These are phyloP conservation scores for Mycosarcoma maydis DNA, from an alignment of 1,284 basidiomycete species.

Conservation along the genomic window DNA sequence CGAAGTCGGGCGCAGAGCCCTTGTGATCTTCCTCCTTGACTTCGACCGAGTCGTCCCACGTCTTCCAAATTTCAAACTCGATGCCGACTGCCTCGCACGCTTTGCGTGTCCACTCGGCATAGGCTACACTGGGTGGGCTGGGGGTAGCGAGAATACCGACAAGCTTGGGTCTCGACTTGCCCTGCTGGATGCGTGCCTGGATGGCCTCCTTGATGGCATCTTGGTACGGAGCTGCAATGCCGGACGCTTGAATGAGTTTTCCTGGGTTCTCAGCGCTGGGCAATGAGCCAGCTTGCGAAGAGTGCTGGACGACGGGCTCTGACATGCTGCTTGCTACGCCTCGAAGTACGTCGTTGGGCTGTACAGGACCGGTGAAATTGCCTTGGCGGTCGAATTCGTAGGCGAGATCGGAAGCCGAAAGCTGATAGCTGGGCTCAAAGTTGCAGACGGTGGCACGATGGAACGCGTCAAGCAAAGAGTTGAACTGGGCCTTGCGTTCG, in stretches of 20 bases:
- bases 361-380: conserved; percentile 17
- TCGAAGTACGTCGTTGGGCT: conserved; percentile 49
- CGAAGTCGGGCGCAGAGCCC: conserved; percentile 74
- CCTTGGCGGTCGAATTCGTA: conserved; percentile 36
- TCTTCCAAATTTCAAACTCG: conserved; percentile 75
- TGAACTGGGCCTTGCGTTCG: conserved; percentile 46
- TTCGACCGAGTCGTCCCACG: conserved; percentile 61
- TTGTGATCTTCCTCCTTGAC: conserved; percentile 74
- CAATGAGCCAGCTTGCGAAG: conserved; percentile 23
- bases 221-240: conserved; percentile 62
- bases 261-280: conserved; percentile 57
- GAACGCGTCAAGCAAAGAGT: conserved; percentile 49
- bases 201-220: conserved; percentile 54
- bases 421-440: conserved; percentile 41
- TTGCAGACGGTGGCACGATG: conserved; percentile 51
- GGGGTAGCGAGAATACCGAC: conserved; percentile 92
- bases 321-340: conserved; percentile 53
- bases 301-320: conserved; percentile 36
- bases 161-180: conserved; percentile 74
- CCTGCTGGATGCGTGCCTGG: conserved; percentile 38
- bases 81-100: conserved; percentile 90
- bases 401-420: conserved; percentile 42
- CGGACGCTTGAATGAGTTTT: conserved; percentile 59
- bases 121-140: conserved; percentile 84
- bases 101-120: conserved; percentile 91